Percentiles rank a stretch among this genome's conserved stretches.
Evolutionary conservation across 345 rosid genomes (phyloP).

Genomic region (Eucalyptus marginata): DNA sequence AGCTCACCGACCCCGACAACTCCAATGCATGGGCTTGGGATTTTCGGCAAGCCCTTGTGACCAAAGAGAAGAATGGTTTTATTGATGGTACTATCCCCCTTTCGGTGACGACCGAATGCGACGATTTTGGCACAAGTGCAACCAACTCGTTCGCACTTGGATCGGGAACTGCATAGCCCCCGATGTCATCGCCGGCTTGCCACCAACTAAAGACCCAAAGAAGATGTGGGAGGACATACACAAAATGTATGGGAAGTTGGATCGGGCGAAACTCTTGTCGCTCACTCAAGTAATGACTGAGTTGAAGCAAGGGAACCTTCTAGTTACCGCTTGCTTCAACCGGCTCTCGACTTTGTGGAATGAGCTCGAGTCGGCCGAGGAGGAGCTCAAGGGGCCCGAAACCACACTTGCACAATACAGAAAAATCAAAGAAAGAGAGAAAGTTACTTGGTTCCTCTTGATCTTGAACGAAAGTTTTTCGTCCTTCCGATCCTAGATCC

Average conservation of each 20-base stretch:
- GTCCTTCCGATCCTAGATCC: fast-evolving
- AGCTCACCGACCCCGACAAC: background rate
- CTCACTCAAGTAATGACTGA: background rate
- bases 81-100: background rate
- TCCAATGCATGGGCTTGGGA: background rate
- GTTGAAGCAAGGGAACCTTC: background rate
- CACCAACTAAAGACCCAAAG: too few species aligned
- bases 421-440: background rate
- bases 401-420: too few species aligned
- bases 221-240: too few species aligned
- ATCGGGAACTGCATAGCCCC: fast-evolving
- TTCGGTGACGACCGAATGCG: fast-evolving
- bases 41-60: background rate
- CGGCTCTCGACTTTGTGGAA: fast-evolving
- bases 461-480: too few species aligned
- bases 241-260: background rate
- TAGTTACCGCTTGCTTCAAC: background rate
- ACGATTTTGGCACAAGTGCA: background rate
- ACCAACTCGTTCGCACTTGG: background rate
- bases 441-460: background rate
- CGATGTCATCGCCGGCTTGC: fast-evolving
- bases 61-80: background rate
- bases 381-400: fast-evolving
- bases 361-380: fast-evolving
- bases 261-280: background rate